A percentile compares a stretch with the other conserved stretches of the same genome.
phyloP scores from a whole-genome alignment of 257 asterid genomes.

The Ligustrum vulgare region DNA sequence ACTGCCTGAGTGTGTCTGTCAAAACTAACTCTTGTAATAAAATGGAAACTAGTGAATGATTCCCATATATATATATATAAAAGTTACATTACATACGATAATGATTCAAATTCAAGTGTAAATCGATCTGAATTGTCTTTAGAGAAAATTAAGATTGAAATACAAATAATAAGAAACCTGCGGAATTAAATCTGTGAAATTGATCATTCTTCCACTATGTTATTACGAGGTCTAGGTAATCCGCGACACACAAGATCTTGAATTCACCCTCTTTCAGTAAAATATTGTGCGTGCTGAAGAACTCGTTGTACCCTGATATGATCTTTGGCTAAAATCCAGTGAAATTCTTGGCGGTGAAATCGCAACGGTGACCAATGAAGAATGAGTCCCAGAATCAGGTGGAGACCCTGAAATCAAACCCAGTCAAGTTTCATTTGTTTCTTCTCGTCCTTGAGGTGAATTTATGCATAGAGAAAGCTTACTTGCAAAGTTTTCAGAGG shows the following conservation, averaged over 20 bases:
- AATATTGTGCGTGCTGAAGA: conserved; percentile 55
- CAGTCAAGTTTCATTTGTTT: not conserved
- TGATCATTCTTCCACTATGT: conserved; percentile 21
- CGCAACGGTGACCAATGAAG: conserved; percentile 74
- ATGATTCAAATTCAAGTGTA: not conserved
- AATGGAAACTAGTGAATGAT: conserved; percentile 30
- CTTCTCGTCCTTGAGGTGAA: not conserved
- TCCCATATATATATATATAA: not conserved
- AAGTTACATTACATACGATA: conserved; percentile 21
- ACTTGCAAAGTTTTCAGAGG: conserved; percentile 56
- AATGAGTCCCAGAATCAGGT: conserved; percentile 68
- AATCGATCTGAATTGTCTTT: not conserved
- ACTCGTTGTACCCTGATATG: conserved; percentile 37
- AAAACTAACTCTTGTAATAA: conserved; percentile 45
- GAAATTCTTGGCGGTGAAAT: conserved; percentile 80
- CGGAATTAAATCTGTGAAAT: conserved; percentile 4
- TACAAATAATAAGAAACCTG: not conserved
- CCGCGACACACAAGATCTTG: not conserved
- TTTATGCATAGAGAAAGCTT: conserved; percentile 1
- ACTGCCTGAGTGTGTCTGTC: conserved; percentile 57
- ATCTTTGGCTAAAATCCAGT: conserved; percentile 62
- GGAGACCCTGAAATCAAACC: conserved; percentile 55
- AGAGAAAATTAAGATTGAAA: not conserved
- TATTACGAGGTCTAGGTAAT: conserved; percentile 29
- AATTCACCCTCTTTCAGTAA: conserved; percentile 39